Percentiles rank a stretch among this genome's conserved stretches.
Evolutionary conservation across 2,329 filamentous ascomycete species (phyloP).

Genomic region (Curvularia sp.): DNA sequence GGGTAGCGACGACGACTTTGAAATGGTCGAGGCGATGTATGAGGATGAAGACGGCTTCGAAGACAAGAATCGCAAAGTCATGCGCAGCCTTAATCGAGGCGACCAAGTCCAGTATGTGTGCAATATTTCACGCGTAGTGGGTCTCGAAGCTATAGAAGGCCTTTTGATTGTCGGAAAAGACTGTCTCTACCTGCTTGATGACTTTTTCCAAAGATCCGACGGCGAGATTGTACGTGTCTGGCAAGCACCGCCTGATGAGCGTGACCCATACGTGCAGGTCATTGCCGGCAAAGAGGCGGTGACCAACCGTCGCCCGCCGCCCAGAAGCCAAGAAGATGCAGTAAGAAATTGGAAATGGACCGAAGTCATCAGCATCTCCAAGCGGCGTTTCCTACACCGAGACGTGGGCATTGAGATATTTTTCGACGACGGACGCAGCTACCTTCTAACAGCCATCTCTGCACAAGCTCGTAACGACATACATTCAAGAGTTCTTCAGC

Average conservation of each 20-base stretch:
- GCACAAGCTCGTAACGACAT: slow-evolving; percentile 78
- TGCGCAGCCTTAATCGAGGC: slow-evolving; percentile 88
- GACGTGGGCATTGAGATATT: slow-evolving; percentile 98
- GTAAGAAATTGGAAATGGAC: slow-evolving; percentile 93
- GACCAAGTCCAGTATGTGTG: slow-evolving; percentile 93
- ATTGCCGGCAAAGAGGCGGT: slow-evolving; percentile 79
- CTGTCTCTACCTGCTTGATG: slow-evolving; percentile 91
- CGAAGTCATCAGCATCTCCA: slow-evolving; percentile 94
- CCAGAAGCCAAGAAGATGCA: slow-evolving; percentile 64
- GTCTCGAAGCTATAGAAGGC: slow-evolving; percentile 91
- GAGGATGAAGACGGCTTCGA: slow-evolving; percentile 86
- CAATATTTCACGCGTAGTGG: slow-evolving; percentile 93
- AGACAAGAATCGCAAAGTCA: slow-evolving; percentile 97
- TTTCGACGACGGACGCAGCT: slow-evolving; percentile 95
- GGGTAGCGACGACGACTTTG: slow-evolving; percentile 84
- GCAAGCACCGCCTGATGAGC: slow-evolving; percentile 90
- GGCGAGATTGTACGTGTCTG: slow-evolving; percentile 97
- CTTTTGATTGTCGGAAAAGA: slow-evolving; percentile 92
- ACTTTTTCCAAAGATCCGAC: slow-evolving; percentile 92
- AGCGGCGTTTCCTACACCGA: slow-evolving; percentile 91
- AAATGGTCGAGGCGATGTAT: slow-evolving; percentile 92
- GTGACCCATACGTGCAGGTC: slow-evolving; percentile 93
- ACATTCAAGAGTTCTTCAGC: slow-evolving; percentile 74
- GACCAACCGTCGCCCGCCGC: slow-evolving; percentile 52
- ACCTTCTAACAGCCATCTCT: slow-evolving; percentile 85